Evolutionary conservation across 495 filamentous ascomycete genomes (phyloP), one percentile per base, ranked within the genome.

Genomic region (Penicillium argentinense): DNA sequence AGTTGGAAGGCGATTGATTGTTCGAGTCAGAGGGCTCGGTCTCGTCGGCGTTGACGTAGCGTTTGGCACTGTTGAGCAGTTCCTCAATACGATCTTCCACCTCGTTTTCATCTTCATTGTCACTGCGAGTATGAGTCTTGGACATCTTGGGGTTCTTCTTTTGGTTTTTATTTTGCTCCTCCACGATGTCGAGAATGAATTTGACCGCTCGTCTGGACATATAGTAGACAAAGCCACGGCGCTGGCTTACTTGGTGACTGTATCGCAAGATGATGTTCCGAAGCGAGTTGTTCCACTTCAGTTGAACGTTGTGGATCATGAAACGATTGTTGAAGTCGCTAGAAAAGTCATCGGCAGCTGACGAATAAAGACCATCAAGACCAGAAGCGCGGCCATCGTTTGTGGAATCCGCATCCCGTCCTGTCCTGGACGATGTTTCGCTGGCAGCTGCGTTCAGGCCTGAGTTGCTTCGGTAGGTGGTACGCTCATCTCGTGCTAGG

Each of bases 291-390:
- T 95, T 97, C 93, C 93, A 98, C 64, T 98, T 98, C 23, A 97
- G 72, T 57, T 98, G 93, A 56, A 90, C 81, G 60, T 97, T 98
- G 73, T 98, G 93, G 18, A 97, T 85, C 54, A 97, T 90, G 70
- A 98, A 98, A 14, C 95, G 86, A 58, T 98, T 98, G 66, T 95
- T 95, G 79, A 97, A 98, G 65, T 97, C 91, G 63, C 84, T 95
- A 5, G 81, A 79, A 56, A 87, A 86, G 42, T 92, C 87, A 14
- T 82, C 78, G 6, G 64, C 56, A 9, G 67, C 62, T 9, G 66
- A 65, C 0, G 69, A 60, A 44, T 72, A 74, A 1, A 74, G 54
- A 4, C 64, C 67, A 22, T 72, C 70, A 16, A 72, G 32, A 23
- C 74, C 63, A 9, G 69, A 60, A 21, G 75, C 64, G 36, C 70